Conservation (phyloP, 2,329 filamentous ascomycete genomes). For the Diaporthe citriasiana region DNA sequence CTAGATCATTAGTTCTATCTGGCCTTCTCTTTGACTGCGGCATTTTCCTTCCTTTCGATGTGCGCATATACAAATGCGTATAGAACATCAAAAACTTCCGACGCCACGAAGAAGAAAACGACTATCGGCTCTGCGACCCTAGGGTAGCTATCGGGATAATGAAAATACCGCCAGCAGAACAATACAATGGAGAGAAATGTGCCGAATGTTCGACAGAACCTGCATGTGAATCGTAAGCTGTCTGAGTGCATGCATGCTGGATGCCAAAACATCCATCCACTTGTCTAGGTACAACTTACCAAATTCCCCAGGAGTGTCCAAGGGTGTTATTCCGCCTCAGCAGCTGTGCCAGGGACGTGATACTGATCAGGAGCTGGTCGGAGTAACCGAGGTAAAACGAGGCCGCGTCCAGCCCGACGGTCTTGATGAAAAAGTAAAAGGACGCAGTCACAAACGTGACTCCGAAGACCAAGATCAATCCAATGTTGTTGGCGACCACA, state of each 20-base stretch:
- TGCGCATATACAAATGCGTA: conserved; percentile 35
- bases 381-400: conserved; percentile 27
- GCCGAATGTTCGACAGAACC: conserved; percentile 33
- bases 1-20: background rate
- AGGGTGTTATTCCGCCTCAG: conserved; percentile 36
- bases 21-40: background rate
- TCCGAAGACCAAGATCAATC: conserved; percentile 21
- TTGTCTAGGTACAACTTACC: conserved; percentile 27
- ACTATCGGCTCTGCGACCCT: conserved; percentile 34
- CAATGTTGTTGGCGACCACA: conserved; percentile 36
- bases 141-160: conserved; percentile 37
- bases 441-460: background rate
- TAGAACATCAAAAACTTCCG: conserved; percentile 16
- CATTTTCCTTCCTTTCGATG: background rate
- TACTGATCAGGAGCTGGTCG: conserved; percentile 27
- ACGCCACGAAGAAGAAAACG: conserved; percentile 23
- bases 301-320: conserved; percentile 40
- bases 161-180: conserved; percentile 37
- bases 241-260: background rate
- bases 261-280: background rate
- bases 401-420: conserved; percentile 18
- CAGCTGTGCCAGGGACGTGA: conserved; percentile 38
- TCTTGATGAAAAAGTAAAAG: conserved; percentile 26
- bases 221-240: background rate
- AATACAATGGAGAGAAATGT: conserved; percentile 24